Evolutionary conservation across 2,329 filamentous ascomycete species (phyloP).

Genomic region (Chrysosphaeria jannelii): DNA sequence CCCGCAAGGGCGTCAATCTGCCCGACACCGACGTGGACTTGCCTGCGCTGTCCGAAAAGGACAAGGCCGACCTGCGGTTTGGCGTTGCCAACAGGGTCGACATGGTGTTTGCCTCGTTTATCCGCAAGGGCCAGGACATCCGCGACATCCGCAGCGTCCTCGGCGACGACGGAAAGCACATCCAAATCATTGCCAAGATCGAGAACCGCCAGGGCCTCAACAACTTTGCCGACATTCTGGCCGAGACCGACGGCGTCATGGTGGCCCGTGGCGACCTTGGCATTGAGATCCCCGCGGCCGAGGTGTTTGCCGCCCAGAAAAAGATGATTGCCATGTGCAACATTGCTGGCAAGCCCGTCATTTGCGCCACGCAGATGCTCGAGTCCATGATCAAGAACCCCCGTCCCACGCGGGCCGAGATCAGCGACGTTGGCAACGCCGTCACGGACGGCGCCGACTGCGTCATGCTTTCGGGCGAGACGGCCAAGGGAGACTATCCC

Average conservation of each 20-base stretch:
- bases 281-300: slow-evolving; percentile 93
- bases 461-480: slow-evolving; percentile 98
- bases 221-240: slow-evolving; percentile 95
- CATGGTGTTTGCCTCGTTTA: slow-evolving; percentile 98
- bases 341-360: slow-evolving; percentile 91
- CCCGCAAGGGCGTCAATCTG: slow-evolving; percentile 96
- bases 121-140: slow-evolving; percentile 83
- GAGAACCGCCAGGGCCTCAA: slow-evolving; percentile 99
- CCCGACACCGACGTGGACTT: slow-evolving; percentile 97
- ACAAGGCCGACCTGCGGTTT: slow-evolving; percentile 76
- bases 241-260: slow-evolving; percentile 97
- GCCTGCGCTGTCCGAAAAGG: slow-evolving; percentile 90
- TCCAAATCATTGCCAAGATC: slow-evolving; percentile 99
- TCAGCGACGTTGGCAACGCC: slow-evolving; percentile 93
- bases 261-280: slow-evolving; percentile 93
- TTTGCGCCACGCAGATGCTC: slow-evolving; percentile 98
- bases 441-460: slow-evolving; percentile 95
- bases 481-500: slow-evolving; percentile 90
- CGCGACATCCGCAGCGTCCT: slow-evolving; percentile 72
- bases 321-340: slow-evolving; percentile 99
- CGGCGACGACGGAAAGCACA: slow-evolving; percentile 73
- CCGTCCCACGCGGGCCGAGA: slow-evolving; percentile 87
- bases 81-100: slow-evolving; percentile 97
- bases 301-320: slow-evolving; percentile 98
- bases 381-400: slow-evolving; percentile 99